These are phyloP conservation scores for Singerocomus inundabilis DNA, from an alignment of 1,284 basidiomycete species.

Conservation along the genomic window DNA sequence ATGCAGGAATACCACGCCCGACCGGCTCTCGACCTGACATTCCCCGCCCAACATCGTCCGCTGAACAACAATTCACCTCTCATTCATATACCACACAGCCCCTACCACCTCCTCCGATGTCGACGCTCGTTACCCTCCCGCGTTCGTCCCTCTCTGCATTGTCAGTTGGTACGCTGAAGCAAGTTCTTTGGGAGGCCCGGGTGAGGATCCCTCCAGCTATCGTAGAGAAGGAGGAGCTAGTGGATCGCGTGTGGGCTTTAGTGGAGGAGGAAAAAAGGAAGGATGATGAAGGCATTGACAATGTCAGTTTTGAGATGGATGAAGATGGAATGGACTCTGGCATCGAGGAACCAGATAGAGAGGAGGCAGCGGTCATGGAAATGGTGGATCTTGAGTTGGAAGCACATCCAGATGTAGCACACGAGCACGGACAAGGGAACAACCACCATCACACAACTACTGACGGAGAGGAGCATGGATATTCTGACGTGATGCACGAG, in stretches of 20 bases:
- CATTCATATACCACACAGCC: constrained; percentile 30
- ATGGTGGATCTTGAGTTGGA: constrained; percentile 20
- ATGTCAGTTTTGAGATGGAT: constrained; percentile 37
- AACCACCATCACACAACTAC: background rate
- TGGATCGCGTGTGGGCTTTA: constrained; percentile 62
- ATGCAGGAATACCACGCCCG: constrained; percentile 15
- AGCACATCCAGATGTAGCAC: background rate
- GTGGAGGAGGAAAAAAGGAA: constrained; percentile 62
- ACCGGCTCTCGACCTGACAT: constrained; percentile 9
- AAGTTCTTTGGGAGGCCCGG: constrained; percentile 72
- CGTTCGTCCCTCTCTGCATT: constrained; percentile 54
- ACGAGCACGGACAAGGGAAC: constrained; percentile 1
- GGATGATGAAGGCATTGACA: constrained; percentile 42
- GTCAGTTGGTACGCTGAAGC: constrained; percentile 67
- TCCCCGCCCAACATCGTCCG: constrained; percentile 26
- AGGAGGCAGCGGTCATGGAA: constrained; percentile 19
- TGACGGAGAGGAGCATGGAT: background rate
- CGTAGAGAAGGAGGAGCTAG: constrained; percentile 74
- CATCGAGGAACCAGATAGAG: constrained; percentile 12
- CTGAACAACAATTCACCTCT: constrained; percentile 17
- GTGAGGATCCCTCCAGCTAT: constrained; percentile 50
- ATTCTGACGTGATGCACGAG: constrained; percentile 9
- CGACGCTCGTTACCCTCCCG: constrained; percentile 63
- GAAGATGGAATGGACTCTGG: constrained; percentile 16
- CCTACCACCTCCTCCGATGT: constrained; percentile 60